A percentile compares a stretch with the other conserved stretches of the same genome.
These are phyloP conservation scores for Globisporangium okanoganense DNA, from an alignment of 352 stramenopile species.

Conservation along the genomic window DNA sequence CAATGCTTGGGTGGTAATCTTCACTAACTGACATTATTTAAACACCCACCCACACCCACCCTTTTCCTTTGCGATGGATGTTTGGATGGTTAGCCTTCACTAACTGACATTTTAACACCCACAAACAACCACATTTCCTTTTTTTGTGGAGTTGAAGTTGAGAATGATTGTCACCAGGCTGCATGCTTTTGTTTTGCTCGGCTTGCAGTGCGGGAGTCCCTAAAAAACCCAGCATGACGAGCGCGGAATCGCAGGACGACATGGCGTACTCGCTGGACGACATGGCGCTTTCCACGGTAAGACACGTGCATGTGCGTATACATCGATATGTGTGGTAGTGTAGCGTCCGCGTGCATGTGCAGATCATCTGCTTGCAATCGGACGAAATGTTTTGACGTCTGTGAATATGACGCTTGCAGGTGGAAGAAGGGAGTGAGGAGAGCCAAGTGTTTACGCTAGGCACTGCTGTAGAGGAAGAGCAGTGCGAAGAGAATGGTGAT, in stretches of 20 bases:
- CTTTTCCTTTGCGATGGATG: no score
- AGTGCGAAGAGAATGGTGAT: background rate
- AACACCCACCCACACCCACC: no score
- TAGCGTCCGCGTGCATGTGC: background rate
- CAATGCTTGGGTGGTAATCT: no score
- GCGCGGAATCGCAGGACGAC: constrained; percentile 5
- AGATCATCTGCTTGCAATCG: no score
- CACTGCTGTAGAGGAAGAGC: background rate
- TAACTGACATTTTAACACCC: background rate
- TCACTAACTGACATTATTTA: no score
- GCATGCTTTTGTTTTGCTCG: background rate
- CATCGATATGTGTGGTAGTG: background rate
- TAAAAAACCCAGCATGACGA: background rate
- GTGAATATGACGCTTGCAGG: background rate
- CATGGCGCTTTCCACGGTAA: constrained; percentile 4
- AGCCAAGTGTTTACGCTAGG: constrained; percentile 1
- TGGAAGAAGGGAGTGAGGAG: constrained; percentile 8
- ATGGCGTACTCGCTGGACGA: background rate
- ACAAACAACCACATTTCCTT: constrained; percentile 4
- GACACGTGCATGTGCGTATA: no score
- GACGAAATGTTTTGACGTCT: background rate
- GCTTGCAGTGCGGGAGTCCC: background rate
- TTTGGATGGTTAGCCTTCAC: background rate
- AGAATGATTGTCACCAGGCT: background rate
- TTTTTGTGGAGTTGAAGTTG: constrained; percentile 8